Percentiles rank a stretch among this genome's conserved stretches.
Evolutionary conservation across 306 rosid genomes (phyloP).

Genomic region (Mimosa bimucronata): DNA sequence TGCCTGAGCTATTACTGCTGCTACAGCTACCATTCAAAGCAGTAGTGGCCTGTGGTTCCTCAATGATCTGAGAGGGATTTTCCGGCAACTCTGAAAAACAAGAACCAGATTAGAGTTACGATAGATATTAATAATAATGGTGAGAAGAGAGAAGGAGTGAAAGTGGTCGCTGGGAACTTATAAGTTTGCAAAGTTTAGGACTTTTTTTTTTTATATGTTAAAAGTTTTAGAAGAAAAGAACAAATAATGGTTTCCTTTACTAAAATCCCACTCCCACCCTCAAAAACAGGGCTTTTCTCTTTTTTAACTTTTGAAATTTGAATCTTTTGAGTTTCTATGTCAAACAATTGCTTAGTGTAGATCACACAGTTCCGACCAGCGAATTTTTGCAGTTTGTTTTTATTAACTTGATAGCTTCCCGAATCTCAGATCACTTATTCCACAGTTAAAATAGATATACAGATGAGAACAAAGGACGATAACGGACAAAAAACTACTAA

Average conservation of each 20-base stretch:
- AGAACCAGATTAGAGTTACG: conserved; percentile 1
- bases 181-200: conserved; percentile 38
- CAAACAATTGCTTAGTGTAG: conserved; percentile 43
- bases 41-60: conserved; percentile 49
- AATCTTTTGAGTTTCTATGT: conserved; percentile 47
- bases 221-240: conserved; percentile 51
- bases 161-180: conserved; percentile 41
- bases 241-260: conserved; percentile 53
- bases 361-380: conserved; percentile 39
- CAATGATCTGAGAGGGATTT: conserved; percentile 48
- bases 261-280: conserved; percentile 37
- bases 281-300: conserved; percentile 41
- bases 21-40: conserved; percentile 55
- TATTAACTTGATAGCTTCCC: conserved; percentile 42
- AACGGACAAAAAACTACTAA: conserved; percentile 83
- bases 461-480: conserved; percentile 48
- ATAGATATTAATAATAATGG: not conserved
- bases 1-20: conserved; percentile 59
- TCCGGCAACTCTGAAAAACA: conserved; percentile 50
- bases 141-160: conserved; percentile 22
- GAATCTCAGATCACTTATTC: conserved; percentile 44
- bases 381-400: conserved; percentile 35
- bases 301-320: conserved; percentile 61
- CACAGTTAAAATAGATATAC: conserved; percentile 32
- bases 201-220: conserved; percentile 41